Percentiles rank a stretch among this genome's conserved stretches.
These are phyloP conservation scores for Aegilops tauschii DNA, from an alignment of 176 grass and related monocot species.

Conservation along the genomic window DNA sequence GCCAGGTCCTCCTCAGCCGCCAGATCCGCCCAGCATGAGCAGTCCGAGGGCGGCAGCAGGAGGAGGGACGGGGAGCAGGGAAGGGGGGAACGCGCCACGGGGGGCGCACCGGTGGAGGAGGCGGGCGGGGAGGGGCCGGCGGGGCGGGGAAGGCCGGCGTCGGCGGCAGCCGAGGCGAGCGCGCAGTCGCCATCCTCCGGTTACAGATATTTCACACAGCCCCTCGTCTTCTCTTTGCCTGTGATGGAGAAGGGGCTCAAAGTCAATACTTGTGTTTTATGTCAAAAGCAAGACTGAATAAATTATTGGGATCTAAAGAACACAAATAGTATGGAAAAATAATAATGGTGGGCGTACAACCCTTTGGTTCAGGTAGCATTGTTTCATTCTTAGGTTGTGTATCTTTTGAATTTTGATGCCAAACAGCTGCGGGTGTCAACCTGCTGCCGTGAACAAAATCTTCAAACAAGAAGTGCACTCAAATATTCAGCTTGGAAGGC, in stretches of 20 bases:
- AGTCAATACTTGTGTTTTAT: background rate
- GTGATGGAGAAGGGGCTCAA: background rate
- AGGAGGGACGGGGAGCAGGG: no score
- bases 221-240: slow-evolving; percentile 49
- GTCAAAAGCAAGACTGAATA: background rate
- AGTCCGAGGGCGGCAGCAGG: no score
- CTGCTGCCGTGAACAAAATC: slow-evolving; percentile 60
- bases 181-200: no score
- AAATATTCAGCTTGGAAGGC: slow-evolving; percentile 31
- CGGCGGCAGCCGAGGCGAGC: no score
- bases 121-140: no score
- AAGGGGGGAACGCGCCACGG: no score
- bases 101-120: no score
- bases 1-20: no score
- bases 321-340: slow-evolving; percentile 20
- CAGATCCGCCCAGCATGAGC: no score
- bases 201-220: no score
- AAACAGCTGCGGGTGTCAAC: slow-evolving; percentile 68
- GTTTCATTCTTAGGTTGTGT: slow-evolving; percentile 58
- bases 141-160: no score
- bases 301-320: slow-evolving; percentile 1
- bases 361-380: slow-evolving; percentile 55
- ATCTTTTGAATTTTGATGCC: slow-evolving; percentile 52
- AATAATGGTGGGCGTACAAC: slow-evolving; percentile 52
- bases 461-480: slow-evolving; percentile 49